These are phyloP conservation scores for Chiua sp. DNA, from an alignment of 1,284 basidiomycete species.

Conservation along the genomic window DNA sequence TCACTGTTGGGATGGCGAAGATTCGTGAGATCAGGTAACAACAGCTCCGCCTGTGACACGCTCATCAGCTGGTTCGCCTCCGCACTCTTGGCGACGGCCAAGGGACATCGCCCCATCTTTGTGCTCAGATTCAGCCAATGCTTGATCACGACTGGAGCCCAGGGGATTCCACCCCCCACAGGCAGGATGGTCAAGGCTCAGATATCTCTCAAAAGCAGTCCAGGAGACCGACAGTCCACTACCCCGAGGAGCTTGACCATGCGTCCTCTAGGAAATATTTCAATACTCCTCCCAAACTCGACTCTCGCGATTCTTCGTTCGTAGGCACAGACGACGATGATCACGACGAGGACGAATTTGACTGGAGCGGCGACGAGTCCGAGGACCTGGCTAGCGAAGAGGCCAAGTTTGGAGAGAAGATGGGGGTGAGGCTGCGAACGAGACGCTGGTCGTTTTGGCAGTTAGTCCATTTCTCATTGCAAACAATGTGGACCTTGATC, in stretches of 20 bases:
- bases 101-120: constrained; percentile 13
- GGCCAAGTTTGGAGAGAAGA: constrained; percentile 63
- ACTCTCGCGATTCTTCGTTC: constrained; percentile 52
- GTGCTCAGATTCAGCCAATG: constrained; percentile 24
- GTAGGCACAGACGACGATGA: constrained; percentile 65
- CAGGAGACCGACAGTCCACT: constrained; percentile 55
- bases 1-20: too few relatives aligned
- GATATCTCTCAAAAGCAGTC: constrained; percentile 17
- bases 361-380: constrained; percentile 73
- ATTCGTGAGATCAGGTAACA: too few relatives aligned
- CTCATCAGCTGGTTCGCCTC: not conserved
- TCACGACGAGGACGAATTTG: constrained; percentile 56
- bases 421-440: constrained; percentile 54
- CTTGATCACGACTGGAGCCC: constrained; percentile 16
- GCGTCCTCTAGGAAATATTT: constrained; percentile 29
- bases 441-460: constrained; percentile 58
- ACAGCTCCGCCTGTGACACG: too few relatives aligned
- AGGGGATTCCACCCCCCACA: constrained; percentile 4
- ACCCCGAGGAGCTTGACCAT: constrained; percentile 46
- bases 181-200: constrained; percentile 17
- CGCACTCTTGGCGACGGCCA: constrained; percentile 6
- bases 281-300: constrained; percentile 30
- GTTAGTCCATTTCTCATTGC: constrained; percentile 42
- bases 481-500: constrained; percentile 3
- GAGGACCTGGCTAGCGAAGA: constrained; percentile 68